Percentiles rank a stretch among this genome's conserved stretches.
Conservation (phyloP, 345 rosid species). For the Gossypium bickii region DNA sequence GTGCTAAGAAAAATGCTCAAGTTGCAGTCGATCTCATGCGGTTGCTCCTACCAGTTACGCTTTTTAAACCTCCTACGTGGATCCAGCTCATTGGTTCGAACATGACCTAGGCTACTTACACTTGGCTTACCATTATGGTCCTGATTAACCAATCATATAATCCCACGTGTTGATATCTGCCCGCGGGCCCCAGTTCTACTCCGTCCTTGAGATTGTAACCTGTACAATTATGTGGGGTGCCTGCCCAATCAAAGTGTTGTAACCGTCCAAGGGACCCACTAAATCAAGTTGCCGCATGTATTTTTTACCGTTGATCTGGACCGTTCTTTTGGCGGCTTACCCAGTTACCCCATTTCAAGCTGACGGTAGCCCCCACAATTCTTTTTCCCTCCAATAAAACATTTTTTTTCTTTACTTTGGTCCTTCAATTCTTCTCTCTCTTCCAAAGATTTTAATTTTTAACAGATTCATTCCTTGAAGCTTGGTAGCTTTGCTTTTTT, state of each 20-base stretch:
- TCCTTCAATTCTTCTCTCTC: slow-evolving; percentile 2
- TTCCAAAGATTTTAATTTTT: slow-evolving; percentile 13
- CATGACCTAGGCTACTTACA: not conserved
- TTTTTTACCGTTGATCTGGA: slow-evolving; percentile 22
- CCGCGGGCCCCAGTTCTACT: not conserved
- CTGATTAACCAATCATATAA: not conserved
- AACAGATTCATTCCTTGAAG: slow-evolving; percentile 35
- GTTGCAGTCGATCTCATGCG: not conserved
- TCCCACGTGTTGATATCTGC: slow-evolving; percentile 9
- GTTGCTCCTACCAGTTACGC: not conserved
- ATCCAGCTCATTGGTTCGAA: not conserved
- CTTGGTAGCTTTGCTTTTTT: slow-evolving; percentile 17
- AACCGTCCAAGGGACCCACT: slow-evolving; percentile 15
- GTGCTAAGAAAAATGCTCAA: not conserved
- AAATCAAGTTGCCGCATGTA: slow-evolving; percentile 14
- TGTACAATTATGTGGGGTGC: slow-evolving; percentile 31
- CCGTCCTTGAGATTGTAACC: slow-evolving; percentile 25
- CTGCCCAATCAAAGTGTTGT: slow-evolving; percentile 28
- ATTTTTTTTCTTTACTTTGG: not conserved
- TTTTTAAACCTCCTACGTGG: slow-evolving; percentile 15
- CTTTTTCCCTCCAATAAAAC: not conserved
- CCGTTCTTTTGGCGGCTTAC: slow-evolving; percentile 28
- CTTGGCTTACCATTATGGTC: not conserved
- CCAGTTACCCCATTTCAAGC: slow-evolving; percentile 3
- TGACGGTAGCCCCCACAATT: not conserved